Base-by-base conservation (phyloP, 1,284 basidiomycete genomes). In the Ganoderma meredithae region DNA sequence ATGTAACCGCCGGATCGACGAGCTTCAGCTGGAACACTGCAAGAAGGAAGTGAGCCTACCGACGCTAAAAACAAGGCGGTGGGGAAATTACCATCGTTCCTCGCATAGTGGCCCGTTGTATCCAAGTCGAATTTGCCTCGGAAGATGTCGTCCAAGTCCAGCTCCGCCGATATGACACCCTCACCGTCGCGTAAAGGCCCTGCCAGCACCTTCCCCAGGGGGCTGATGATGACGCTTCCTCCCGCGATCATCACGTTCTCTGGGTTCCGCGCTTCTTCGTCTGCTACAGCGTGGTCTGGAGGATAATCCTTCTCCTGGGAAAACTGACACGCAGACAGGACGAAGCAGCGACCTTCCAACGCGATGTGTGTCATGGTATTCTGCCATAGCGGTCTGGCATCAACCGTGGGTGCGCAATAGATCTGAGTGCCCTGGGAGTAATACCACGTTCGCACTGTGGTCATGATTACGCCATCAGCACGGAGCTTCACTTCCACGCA, bases 101-200 rank as follows among this genome's bases (percentile, higher is more conserved):
- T 77, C 1, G 89, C 84, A 77, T 93, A 93, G 78, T 92, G 90
- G 19, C 92, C 92, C 0, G 86, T 84, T 3, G 86, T 83, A 76
- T 93, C 92, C 66, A 94, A 79, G 76, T 94, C 92, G 73, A 92
- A 90, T 78, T 91, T 92, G 36, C 90, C 90, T 60, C 90, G 82
- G 4, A 86, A 70, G 62, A 89, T 80, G 67, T 90, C 86, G 67
- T 88, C 84, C 68, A 91, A 75, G 76, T 92, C 88, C 65, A 94
- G 75, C 72, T 89, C 85, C 0, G 90, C 91, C 4, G 87, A 88
- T 58, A 94, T 76, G 0, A 92, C 81, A 13, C 88, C 91, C 73
- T 91, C 89, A 58, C 83, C 77, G 64, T 85, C 84, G 67, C 84
- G 82, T 58, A 93, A 73, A 2, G 92, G 92, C 6, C 92, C 92